Base-by-base conservation (phyloP, 176 grass and related monocot species). In the Zoysia pacifica region DNA sequence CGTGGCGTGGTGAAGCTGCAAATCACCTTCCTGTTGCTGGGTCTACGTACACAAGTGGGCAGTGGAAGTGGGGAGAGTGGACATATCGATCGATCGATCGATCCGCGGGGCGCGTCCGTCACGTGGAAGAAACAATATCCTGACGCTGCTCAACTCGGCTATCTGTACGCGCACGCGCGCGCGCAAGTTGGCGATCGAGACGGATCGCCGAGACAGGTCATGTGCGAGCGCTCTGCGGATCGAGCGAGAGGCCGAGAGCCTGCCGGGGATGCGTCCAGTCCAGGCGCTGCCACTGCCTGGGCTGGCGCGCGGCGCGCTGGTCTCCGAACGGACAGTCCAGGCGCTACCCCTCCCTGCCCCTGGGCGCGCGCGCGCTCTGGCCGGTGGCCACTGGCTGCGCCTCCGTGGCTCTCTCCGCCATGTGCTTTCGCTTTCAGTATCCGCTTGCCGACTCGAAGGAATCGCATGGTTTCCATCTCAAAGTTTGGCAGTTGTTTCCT, bases 171-270 rank as follows among this genome's bases (percentile, higher is more conserved):
- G 39, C 19, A 6, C 20, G 69, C 28, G 47, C 82, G 39, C 19
- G 11, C 20, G 69, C 72, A 49, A 49, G 42, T 28, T 59, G 76
- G 42, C 61, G 7, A 11, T 7, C 48, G 46, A 72, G 43, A 7
- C 19, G 20, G 48, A 53, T 19, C 4, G n/a, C 43, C 39, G 56
- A 20, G 84, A 72, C 85, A 87, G 48, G 60, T 48, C 74, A 78
- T 59, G 85, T 77, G 79, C 14, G 49, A 13, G 9, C 7, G 37
- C 13, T 3, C 51, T 12, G 54, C 37, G 64, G 64, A 59, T 59
- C 15, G 15, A 46, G 16, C 15, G 11, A 35, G 15, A 15, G 28
- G 28, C 28, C 28, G 28, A 28, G 13, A 3, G 14, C 7, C 4
- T 16, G n/a, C 51, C 7, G 60, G 70, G 66, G 62, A 55, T 48